Conservation (phyloP, 306 rosid genomes). For the Fagus sylvatica region DNA sequence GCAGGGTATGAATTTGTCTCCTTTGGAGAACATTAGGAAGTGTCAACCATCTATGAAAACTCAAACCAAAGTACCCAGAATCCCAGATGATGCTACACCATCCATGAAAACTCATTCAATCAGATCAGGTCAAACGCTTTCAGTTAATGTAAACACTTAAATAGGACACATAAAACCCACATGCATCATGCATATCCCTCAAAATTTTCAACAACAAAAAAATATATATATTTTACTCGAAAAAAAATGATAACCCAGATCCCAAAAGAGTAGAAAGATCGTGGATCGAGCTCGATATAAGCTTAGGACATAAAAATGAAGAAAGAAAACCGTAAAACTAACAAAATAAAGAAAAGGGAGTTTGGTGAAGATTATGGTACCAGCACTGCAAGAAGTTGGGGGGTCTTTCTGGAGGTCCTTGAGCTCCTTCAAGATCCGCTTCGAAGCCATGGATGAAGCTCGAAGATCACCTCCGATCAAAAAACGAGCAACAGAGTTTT, state of each 20-base stretch:
- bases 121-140: not conserved
- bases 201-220: not conserved
- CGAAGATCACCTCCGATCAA: constrained; percentile 45
- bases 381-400: constrained; percentile 87
- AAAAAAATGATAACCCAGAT: constrained; percentile 2
- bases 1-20: no score
- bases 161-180: not conserved
- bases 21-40: no score
- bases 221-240: no score
- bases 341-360: not conserved
- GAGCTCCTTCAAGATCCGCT: constrained; percentile 87
- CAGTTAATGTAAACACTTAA: not conserved
- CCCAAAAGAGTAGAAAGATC: constrained; percentile 3
- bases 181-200: not conserved
- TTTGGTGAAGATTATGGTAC: constrained; percentile 32
- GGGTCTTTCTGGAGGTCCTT: constrained; percentile 90
- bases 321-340: not conserved
- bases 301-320: not conserved
- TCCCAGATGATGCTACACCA: no score
- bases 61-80: no score
- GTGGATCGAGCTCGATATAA: constrained; percentile 35
- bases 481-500: constrained; percentile 3
- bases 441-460: constrained; percentile 68
- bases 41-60: no score
- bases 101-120: not conserved